Evolutionary conservation across 768 basidiomycete species (phyloP).

Genomic region (Leucosporidium yakuticum): DNA sequence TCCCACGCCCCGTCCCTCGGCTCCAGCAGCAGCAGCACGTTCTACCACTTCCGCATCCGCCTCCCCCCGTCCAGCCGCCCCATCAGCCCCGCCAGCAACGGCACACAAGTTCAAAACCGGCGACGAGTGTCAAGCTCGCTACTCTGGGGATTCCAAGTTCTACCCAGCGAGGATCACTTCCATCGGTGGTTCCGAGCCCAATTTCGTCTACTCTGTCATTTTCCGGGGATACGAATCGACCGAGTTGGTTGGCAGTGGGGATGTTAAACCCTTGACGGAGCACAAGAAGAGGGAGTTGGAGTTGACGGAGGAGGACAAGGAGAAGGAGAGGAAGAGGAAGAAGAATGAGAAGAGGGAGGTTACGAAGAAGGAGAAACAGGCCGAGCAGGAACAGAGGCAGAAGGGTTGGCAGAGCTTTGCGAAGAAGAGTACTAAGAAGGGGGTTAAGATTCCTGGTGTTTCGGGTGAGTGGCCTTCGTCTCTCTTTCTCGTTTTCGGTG

Average conservation of each 20-base stretch:
- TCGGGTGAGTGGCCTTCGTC: slow-evolving; percentile 39
- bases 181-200: slow-evolving; percentile 71
- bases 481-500: background rate
- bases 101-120: slow-evolving; percentile 58
- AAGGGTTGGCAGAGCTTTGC: slow-evolving; percentile 90
- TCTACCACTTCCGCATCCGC: slow-evolving; percentile 3
- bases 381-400: slow-evolving; percentile 78
- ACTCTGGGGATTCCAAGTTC: slow-evolving; percentile 74
- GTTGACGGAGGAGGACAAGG: slow-evolving; percentile 55
- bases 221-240: slow-evolving; percentile 90
- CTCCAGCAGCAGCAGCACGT: slow-evolving; percentile 26
- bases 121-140: slow-evolving; percentile 78
- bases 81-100: background rate
- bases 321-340: slow-evolving; percentile 83
- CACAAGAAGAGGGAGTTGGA: slow-evolving; percentile 67
- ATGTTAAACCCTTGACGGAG: slow-evolving; percentile 45
- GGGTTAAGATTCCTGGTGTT: slow-evolving; percentile 80
- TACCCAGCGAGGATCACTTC: slow-evolving; percentile 84
- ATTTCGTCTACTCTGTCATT: slow-evolving; percentile 78
- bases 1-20: slow-evolving; percentile 49
- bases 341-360: slow-evolving; percentile 92
- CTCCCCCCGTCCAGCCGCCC: slow-evolving; percentile 3
- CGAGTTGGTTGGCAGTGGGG: slow-evolving; percentile 56
- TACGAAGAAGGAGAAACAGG: slow-evolving; percentile 72
- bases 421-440: slow-evolving; percentile 89